Evolutionary conservation across 2,329 filamentous ascomycete genomes (phyloP), one percentile per base, ranked within the genome.

Genomic region (Pseudovirgaria hyperparasitica): DNA sequence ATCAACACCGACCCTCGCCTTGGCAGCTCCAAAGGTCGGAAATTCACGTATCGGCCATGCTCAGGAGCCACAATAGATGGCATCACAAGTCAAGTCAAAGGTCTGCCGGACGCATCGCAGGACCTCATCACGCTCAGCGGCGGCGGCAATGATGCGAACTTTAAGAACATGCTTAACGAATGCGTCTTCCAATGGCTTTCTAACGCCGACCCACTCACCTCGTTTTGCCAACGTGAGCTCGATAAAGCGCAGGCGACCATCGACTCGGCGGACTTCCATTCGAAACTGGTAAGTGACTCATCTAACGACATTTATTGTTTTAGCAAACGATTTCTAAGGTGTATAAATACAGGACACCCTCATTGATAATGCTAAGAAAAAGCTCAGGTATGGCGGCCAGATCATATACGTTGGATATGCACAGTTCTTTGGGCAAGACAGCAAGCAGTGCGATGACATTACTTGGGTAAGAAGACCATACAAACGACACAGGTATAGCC

Each of bases 101-200:
- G 31, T 2, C 26, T 51, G 9, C 17, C 30, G 2, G 19, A 29
- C 2, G 29, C 39, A n/a, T n/a, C n/a, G 16, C 26, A 47, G 9
- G 42, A 51, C 17, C 27, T 51, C 8, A 30, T 52, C 11, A 46
- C 43, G 15, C 39, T 50, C 9, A 47, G 44, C 12, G 45, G 45
- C 6, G 47, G 46, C 6, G 46, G 47, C 5, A 52, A 52, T 26
- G 46, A 51, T 22, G 40, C 47, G 5, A 43, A 41, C 2, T 34
- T 50, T 2, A 40, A 36, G 2, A 34, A 38, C 10, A 40, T 52
- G 2, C 33, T 50, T 7, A 45, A 44, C 19, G 35, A 35, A 12
- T 51, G 47, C 25, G 37, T 50, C 5, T 48, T 46, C 30, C 45
- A 50, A 11, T 49, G 48, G 30, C 44, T 41, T 25, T 34, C 39